Evolutionary conservation across 768 basidiomycete species (phyloP), one percentile per base, ranked within the genome.

Genomic region (Podaxis sp.): DNA sequence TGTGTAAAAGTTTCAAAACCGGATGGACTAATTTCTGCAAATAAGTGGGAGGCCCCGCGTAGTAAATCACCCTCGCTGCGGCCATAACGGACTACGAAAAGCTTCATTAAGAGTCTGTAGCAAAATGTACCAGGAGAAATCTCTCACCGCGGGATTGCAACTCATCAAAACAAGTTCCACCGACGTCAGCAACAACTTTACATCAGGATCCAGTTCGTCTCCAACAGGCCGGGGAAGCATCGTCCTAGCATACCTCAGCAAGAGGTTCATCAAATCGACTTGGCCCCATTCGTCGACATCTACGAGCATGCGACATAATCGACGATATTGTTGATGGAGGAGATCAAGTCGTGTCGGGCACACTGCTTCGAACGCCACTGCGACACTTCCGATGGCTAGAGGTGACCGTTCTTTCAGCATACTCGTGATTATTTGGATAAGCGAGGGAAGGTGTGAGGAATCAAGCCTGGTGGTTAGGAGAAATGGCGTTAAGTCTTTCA

Each of bases 231-330:
- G 78, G 1, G 84, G 82, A 35, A 97, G 79, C 93, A 96, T 95
- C 0, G 81, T 83, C 54, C 95, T 77, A 2, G 85, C 91, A 69
- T 99, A 99, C 61, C 91, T 78, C 58, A 87, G 73, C 35, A 99
- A 79, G 13, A 98, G 78, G 47, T 88, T 82, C 62, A 96, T 78
- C 18, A 94, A 72, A 50, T 88, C 84, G 5, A 90, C 84, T 72
- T 98, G 97, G 0, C 94, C 95, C 97, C 97, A 99, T 71, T 97
- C 96, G 67, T 99, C 97, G 3, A 89, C 87, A 67, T 99, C 95
- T 36, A 93, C 81, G 2, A 98, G 76, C n/a, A 90, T 77, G 46
- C 82, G 80, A 69, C 94, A 97, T 32, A 95, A 76, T 27, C 91
- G 85, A 23, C 95, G 81, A 67, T 91, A 99, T 65, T 97, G 91